A percentile compares a stretch with the other conserved stretches of the same genome.
Conservation (phyloP, 164 flowering plant species). For the Cinnamomum micranthum region DNA sequence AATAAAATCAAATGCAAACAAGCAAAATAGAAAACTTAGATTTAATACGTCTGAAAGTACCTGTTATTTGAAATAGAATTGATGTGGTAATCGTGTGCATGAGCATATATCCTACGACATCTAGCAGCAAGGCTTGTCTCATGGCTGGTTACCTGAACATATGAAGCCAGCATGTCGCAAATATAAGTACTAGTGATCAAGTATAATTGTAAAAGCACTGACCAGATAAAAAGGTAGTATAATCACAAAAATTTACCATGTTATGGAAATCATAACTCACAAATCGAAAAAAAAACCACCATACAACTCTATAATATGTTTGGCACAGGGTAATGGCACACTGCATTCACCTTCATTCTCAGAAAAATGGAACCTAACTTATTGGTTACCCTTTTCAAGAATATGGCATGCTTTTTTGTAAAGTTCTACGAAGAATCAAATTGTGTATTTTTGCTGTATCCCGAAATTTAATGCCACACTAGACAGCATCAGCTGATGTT, state of each 20-base stretch:
- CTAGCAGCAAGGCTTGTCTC: slow-evolving; percentile 83
- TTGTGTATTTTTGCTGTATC: neutral
- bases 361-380: neutral
- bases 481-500: neutral
- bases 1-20: neutral
- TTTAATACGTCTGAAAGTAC: slow-evolving; percentile 24
- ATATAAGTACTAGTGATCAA: slow-evolving; percentile 9
- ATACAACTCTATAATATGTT: neutral
- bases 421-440: neutral
- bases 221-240: neutral
- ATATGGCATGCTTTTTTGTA: neutral
- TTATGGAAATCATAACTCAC: neutral
- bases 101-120: slow-evolving; percentile 97
- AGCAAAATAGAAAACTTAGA: neutral
- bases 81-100: slow-evolving; percentile 99
- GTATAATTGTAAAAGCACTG: neutral
- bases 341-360: neutral
- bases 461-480: neutral
- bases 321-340: neutral
- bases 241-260: neutral
- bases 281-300: neutral
- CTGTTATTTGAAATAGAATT: slow-evolving; percentile 98
- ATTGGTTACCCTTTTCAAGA: neutral
- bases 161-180: neutral
- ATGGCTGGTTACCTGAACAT: slow-evolving; percentile 65